Evolutionary conservation across 2,329 filamentous ascomycete species (phyloP).

Genomic region (Lasiodiplodia sp.): DNA sequence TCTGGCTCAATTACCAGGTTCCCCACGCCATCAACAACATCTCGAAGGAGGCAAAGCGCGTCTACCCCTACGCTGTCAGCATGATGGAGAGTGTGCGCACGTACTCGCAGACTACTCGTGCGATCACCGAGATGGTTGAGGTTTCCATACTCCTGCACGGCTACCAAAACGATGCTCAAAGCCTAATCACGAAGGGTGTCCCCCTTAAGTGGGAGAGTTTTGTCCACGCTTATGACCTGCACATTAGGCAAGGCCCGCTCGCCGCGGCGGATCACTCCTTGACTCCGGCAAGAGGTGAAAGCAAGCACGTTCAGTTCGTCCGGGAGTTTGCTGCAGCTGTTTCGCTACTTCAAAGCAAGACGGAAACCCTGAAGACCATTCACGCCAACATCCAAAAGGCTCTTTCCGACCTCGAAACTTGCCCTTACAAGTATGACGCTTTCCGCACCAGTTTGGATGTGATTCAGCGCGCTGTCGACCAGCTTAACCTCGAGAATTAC

Average conservation of each 20-base stretch:
- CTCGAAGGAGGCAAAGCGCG: conserved; percentile 97
- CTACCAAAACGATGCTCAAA: conserved; percentile 89
- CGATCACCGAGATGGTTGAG: conserved; percentile 84
- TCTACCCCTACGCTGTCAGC: conserved; percentile 97
- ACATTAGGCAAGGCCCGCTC: conserved; percentile 70
- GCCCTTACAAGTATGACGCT: conserved; percentile 78
- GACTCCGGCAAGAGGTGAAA: conserved; percentile 67
- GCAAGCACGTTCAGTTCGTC: conserved; percentile 95
- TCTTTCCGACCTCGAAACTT: conserved; percentile 81
- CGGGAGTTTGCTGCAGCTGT: conserved; percentile 90
- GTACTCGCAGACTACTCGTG: conserved; percentile 83
- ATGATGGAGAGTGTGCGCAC: conserved; percentile 99
- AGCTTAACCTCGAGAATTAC: conserved; percentile 95
- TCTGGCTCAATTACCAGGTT: conserved; percentile 93
- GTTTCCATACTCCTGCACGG: conserved; percentile 88
- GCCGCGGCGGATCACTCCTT: conserved; percentile 57
- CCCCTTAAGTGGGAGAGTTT: conserved; percentile 97
- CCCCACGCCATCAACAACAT: conserved; percentile 94
- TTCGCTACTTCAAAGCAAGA: conserved; percentile 87
- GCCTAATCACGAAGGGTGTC: conserved; percentile 83
- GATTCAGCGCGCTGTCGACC: conserved; percentile 92
- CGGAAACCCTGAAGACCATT: conserved; percentile 77
- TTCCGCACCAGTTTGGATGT: conserved; percentile 83
- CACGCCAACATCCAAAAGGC: conserved; percentile 84
- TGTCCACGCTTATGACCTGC: conserved; percentile 93